phyloP scores from a whole-genome alignment of 352 stramenopile genomes.

The Globisporangium uncinulatum region DNA sequence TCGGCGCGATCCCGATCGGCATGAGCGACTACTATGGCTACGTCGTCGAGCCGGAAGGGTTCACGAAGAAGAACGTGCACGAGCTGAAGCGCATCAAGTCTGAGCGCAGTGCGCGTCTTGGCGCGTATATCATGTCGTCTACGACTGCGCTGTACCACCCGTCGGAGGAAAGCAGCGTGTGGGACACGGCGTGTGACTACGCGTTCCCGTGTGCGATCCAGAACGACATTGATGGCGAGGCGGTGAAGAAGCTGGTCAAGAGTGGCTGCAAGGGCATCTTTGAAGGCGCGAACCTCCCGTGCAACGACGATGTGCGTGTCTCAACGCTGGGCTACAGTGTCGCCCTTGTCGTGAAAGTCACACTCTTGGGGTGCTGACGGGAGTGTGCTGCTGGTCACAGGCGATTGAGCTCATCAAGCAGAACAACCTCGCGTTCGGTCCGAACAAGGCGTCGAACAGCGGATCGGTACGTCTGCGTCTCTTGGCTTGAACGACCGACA shows the following conservation, averaged over 20 bases:
- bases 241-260: constrained; percentile 70
- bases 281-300: constrained; percentile 83
- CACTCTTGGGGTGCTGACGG: no score
- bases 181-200: constrained; percentile 93
- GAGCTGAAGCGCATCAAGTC: constrained; percentile 80
- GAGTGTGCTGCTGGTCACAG: constrained; percentile 5
- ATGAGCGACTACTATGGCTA: constrained; percentile 95
- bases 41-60: constrained; percentile 93
- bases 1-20: constrained; percentile 94
- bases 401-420: constrained; percentile 81
- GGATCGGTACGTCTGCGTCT: constrained; percentile 35
- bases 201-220: constrained; percentile 95
- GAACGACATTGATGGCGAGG: constrained; percentile 87
- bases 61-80: constrained; percentile 59
- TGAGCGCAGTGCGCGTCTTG: constrained; percentile 73
- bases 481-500: not conserved
- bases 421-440: constrained; percentile 74
- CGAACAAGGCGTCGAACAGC: constrained; percentile 83
- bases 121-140: constrained; percentile 87
- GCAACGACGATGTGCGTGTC: constrained; percentile 47
- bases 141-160: constrained; percentile 86
- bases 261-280: constrained; percentile 88
- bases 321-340: not conserved
- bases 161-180: constrained; percentile 69
- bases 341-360: not conserved